These are phyloP conservation scores for Mycena galopus DNA, from an alignment of 768 basidiomycete genomes.

Conservation along the genomic window DNA sequence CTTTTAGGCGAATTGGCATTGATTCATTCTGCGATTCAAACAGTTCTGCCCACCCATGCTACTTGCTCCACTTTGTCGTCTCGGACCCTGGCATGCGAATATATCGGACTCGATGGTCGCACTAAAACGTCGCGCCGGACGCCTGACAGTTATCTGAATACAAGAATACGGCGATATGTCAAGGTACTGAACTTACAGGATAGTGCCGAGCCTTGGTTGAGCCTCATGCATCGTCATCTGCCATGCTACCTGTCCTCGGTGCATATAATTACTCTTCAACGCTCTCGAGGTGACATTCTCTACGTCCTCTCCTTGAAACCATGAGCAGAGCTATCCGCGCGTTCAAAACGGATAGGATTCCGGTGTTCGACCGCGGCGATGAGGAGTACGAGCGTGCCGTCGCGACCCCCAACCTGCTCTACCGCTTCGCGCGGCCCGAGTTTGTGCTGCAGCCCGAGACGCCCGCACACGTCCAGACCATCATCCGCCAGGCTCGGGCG, in stretches of 20 bases:
- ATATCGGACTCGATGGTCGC: not conserved
- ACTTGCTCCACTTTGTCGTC: too few species aligned
- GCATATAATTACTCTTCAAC: not conserved
- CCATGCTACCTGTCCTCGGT: too few species aligned
- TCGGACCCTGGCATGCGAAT: too few species aligned
- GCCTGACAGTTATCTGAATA: too few species aligned
- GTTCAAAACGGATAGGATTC: slow-evolving; percentile 23
- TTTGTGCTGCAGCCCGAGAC: slow-evolving; percentile 32
- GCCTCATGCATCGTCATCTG: too few species aligned
- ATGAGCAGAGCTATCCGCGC: slow-evolving; percentile 44
- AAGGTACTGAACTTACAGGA: too few species aligned
- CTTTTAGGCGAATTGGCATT: too few species aligned
- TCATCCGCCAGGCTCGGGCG: slow-evolving; percentile 24
- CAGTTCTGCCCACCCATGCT: too few species aligned
- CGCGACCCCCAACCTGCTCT: slow-evolving; percentile 34
- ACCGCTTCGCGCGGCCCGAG: slow-evolving; percentile 31
- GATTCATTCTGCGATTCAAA: too few species aligned
- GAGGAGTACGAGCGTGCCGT: slow-evolving; percentile 31
- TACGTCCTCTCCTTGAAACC: slow-evolving; percentile 6
- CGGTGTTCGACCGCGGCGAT: slow-evolving; percentile 27
- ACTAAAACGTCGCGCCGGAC: not conserved
- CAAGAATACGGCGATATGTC: too few species aligned
- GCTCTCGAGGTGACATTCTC: not conserved
- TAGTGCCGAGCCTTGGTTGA: too few species aligned
- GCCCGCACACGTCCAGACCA: slow-evolving; percentile 25